These are phyloP conservation scores for Phytophthora sansomeana DNA, from an alignment of 352 stramenopile genomes.

Conservation along the genomic window DNA sequence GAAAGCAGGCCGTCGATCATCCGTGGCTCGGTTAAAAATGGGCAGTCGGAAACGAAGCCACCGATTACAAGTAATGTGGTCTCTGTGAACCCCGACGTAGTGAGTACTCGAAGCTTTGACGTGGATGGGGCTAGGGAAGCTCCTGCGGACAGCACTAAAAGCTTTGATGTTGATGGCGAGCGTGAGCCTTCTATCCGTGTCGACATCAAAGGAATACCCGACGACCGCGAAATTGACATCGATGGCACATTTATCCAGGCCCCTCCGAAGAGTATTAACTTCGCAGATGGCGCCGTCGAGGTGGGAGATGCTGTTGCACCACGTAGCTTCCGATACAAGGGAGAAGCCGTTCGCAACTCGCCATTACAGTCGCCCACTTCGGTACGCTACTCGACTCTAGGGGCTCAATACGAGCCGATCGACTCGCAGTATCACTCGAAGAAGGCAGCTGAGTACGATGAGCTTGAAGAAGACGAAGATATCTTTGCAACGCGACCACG, in stretches of 20 bases:
- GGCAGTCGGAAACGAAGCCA: conserved; percentile 28
- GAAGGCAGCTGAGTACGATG: conserved; percentile 77
- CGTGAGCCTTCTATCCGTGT: conserved; percentile 48
- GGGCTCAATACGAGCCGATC: conserved; percentile 69
- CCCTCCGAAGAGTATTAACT: conserved; percentile 81
- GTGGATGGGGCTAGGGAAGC: conserved; percentile 61
- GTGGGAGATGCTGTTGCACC: conserved; percentile 59
- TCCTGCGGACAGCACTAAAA: conserved; percentile 30
- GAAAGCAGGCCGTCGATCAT: conserved; percentile 46
- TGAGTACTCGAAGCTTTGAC: conserved; percentile 59
- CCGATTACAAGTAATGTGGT: conserved; percentile 14
- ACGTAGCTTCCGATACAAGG: conserved; percentile 75
- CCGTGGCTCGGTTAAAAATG: conserved; percentile 33
- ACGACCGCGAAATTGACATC: conserved; percentile 52
- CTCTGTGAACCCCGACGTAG: conserved; percentile 14
- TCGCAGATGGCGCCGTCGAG: conserved; percentile 59
- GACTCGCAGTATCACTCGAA: conserved; percentile 78
- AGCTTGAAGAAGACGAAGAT: conserved; percentile 47
- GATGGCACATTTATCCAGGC: conserved; percentile 37
- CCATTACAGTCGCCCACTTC: conserved; percentile 50
- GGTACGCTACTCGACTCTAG: conserved; percentile 61
- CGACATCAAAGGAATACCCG: conserved; percentile 63
- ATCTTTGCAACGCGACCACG: conserved; percentile 33
- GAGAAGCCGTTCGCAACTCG: conserved; percentile 44
- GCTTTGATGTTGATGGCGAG: conserved; percentile 72